Conservation (phyloP, 805 yeast genomes). For the Suhomyces tanzawaensis region DNA sequence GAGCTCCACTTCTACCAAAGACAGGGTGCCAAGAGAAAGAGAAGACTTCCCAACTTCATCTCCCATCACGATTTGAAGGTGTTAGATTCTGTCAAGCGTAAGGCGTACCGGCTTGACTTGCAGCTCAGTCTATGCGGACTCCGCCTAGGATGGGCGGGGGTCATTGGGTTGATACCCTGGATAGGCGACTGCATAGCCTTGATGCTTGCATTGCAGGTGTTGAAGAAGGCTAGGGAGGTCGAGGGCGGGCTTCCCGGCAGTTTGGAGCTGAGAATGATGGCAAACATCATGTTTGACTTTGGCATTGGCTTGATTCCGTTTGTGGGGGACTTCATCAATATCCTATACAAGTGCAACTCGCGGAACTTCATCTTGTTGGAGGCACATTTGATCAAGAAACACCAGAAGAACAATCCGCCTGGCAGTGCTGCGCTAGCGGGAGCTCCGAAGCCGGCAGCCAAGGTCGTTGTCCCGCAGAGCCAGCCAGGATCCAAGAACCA, state of each 20-base stretch:
- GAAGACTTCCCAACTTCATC: conserved; percentile 34
- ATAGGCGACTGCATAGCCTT: conserved; percentile 34
- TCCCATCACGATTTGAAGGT: conserved; percentile 32
- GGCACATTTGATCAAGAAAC: conserved; percentile 34
- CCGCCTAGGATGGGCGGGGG: conserved; percentile 42
- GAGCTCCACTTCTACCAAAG: conserved; percentile 42
- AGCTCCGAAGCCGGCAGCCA: not conserved
- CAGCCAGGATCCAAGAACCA: not conserved
- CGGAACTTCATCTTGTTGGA: conserved; percentile 30
- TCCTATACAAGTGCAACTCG: conserved; percentile 24
- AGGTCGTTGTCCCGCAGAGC: not conserved
- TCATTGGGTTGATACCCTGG: conserved; percentile 43
- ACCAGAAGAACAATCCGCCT: too few species aligned
- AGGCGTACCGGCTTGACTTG: conserved; percentile 39
- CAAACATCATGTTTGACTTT: conserved; percentile 40
- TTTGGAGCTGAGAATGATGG: conserved; percentile 33
- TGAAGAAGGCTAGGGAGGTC: conserved; percentile 30
- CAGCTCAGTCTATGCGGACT: conserved; percentile 40
- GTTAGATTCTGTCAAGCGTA: conserved; percentile 33
- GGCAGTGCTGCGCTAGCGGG: too few species aligned
- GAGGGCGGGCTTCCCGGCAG: conserved; percentile 38
- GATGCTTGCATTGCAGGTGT: conserved; percentile 28
- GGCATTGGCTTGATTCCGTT: conserved; percentile 34
- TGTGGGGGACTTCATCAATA: conserved; percentile 22
- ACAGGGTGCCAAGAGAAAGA: conserved; percentile 39